Base-by-base conservation (phyloP, 495 filamentous ascomycete genomes). In the Podospora bellae-mahoneyi region DNA sequence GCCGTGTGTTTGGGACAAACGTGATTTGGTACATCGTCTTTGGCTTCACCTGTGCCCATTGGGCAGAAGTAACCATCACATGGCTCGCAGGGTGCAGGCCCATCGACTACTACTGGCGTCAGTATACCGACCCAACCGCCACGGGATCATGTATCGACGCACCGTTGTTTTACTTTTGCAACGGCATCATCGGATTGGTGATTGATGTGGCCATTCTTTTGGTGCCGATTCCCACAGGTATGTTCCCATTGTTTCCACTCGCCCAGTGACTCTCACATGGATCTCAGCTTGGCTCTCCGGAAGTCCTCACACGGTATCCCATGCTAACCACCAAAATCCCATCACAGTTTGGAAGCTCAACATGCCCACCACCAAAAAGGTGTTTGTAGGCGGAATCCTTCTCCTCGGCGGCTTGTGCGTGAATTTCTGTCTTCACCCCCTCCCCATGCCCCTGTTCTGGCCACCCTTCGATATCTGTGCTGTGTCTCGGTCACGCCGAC, bases 131-230 rank as follows among this genome's bases (percentile, higher is more conserved):
- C 48, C 68, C 71, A 26, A 66, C 59, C 0, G 68, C 71, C 10
- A 54, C n/a, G 55, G 71, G 71, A 48, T 60, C n/a, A 2, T 73
- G 71, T 56, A 73, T 73, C 34, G 68, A 73, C 32, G 68, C 71
- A 4, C 56, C 68, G 59, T 60, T 69, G n/a, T 73, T 73, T 39
- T 73, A 73, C 59, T 73, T 73, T 26, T 55, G 53, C 65, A 73
- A 73, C 23, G 71, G 71, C 20, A 65, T 73, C 27, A 69, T 73
- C 54, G 68, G 71, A 2, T 34, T 84, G 66, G 62, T 83, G 9
- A 79, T 73, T 70, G 82, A 84, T 71, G 68, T 84, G 19, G 67
- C 81, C 59, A 75, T 84, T 28, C 71, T 84, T 18, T 32, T 77
- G 5, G 75, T 83, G 6, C 82, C 82, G 1, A 76, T 80, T 39